Evolutionary conservation across 257 asterid species (phyloP).

Genomic region (Solanum ahanhuiri): DNA sequence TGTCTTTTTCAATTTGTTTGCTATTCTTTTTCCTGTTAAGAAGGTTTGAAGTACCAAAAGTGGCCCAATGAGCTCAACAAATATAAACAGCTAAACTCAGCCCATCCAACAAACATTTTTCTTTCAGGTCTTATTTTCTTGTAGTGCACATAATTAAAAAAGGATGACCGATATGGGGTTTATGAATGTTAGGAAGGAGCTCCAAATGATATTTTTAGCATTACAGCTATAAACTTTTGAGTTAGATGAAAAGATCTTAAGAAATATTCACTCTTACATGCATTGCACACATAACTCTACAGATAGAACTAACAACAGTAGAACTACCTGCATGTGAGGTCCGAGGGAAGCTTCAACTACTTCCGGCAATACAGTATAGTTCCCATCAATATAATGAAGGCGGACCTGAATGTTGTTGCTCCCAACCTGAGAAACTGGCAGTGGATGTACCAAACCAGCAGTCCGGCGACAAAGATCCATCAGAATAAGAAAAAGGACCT

Average conservation of each 20-base stretch:
- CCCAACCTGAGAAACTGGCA: conserved; percentile 98
- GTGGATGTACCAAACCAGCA: conserved; percentile 64
- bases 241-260: not conserved
- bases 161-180: not conserved
- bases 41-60: not conserved
- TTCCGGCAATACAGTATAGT: conserved; percentile 90
- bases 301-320: conserved; percentile 1
- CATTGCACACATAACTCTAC: not conserved
- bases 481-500: conserved; percentile 87
- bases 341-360: conserved; percentile 99
- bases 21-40: not conserved
- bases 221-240: not conserved
- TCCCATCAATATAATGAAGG: conserved; percentile 94
- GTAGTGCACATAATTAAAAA: not conserved
- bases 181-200: not conserved
- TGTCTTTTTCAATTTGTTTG: not conserved
- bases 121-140: not conserved
- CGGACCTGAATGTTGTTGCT: conserved; percentile 84
- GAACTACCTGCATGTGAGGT: conserved; percentile 95
- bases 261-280: not conserved
- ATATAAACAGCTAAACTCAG: not conserved
- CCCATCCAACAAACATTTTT: not conserved
- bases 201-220: not conserved
- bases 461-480: conserved; percentile 99
- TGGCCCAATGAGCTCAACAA: not conserved